Conservation (phyloP, 2,329 filamentous ascomycete species). For the Xylariaceae sp. region DNA sequence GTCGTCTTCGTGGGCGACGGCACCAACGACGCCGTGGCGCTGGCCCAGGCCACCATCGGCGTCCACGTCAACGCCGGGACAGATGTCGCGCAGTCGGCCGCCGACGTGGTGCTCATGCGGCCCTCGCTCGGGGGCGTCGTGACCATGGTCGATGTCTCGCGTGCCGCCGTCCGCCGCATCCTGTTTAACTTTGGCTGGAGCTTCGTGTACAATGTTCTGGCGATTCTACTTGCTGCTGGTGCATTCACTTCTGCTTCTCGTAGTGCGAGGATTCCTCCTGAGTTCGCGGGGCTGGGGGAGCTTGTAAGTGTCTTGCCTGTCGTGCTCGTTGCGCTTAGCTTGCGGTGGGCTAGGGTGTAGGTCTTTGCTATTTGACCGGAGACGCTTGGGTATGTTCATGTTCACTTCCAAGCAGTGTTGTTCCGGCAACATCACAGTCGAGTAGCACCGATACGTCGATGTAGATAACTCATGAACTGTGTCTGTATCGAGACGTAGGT, state of each 20-base stretch:
- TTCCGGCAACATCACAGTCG: no score
- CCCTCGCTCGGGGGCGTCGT: constrained; percentile 52
- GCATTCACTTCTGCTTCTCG: constrained; percentile 51
- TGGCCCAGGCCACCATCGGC: constrained; percentile 67
- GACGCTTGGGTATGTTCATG: no score
- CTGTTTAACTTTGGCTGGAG: constrained; percentile 68
- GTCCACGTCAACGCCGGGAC: constrained; percentile 60
- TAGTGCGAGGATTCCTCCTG: constrained; percentile 39
- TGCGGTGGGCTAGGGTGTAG: constrained; percentile 2
- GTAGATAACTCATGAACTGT: no score
- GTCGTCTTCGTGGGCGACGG: constrained; percentile 74
- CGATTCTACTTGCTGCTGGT: constrained; percentile 62
- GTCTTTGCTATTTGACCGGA: background rate
- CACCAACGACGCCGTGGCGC: constrained; percentile 71
- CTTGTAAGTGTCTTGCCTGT: constrained; percentile 71
- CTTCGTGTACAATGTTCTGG: constrained; percentile 65
- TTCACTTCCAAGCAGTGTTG: no score
- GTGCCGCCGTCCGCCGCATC: constrained; percentile 43
- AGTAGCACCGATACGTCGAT: no score
- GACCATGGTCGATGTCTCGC: constrained; percentile 51
- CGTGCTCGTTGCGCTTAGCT: constrained; percentile 6
- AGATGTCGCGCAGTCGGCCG: constrained; percentile 62
- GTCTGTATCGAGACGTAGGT: no score
- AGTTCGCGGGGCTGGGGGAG: constrained; percentile 57
- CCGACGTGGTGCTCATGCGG: constrained; percentile 65